Base-by-base conservation (phyloP, 768 basidiomycete species). In the Hygrophoropsis aurantiaca region DNA sequence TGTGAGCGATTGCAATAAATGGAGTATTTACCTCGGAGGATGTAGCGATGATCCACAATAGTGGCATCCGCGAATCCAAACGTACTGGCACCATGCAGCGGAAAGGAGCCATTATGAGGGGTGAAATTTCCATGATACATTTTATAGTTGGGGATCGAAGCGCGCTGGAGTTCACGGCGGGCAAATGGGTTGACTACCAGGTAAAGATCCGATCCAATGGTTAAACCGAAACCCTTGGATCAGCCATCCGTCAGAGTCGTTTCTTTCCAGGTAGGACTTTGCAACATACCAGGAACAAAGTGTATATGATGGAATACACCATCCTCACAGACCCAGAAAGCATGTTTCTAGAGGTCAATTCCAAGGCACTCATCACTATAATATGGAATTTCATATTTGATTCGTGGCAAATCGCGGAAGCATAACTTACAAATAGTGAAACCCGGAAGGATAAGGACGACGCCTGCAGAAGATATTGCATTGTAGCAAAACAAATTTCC, bases 391-490 rank as follows among this genome's bases (percentile, higher is more conserved):
- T 19, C 8, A 30, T 9, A 16, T 40, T 11, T 36, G 13, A 18
- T 19, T 10, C 15, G n/a, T n/a, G 26, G 9, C 30, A 20, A 36
- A 10, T 13, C 43, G n/a, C n/a, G n/a, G n/a, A n/a, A n/a, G n/a
- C n/a, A 23, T 15, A 40, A 69, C 87, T 68, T 59, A 89, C 89
- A 68, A 46, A 90, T 78, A 11, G 87, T 87, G 58, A 90, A 94
- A 23, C 90, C 92, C 8, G 92, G 92, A 11, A 94, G 79, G 52
- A 95, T 91, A 39, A 90, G 77, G n/a, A 94, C 88, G 8, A 94
- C 87, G 2, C 90, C 90, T 25, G 89, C 88, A 10, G 90, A 90
- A 8, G 93, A 89, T 51, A 95, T 83, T 3, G 94, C 86, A 41
- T 85, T 87, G 67, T 92, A 97, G 65, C 94, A 97, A 62, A 94